Evolutionary conservation across 1,284 basidiomycete genomes (phyloP), one percentile per base, ranked within the genome.

Genomic region (Tilletia walkeri): DNA sequence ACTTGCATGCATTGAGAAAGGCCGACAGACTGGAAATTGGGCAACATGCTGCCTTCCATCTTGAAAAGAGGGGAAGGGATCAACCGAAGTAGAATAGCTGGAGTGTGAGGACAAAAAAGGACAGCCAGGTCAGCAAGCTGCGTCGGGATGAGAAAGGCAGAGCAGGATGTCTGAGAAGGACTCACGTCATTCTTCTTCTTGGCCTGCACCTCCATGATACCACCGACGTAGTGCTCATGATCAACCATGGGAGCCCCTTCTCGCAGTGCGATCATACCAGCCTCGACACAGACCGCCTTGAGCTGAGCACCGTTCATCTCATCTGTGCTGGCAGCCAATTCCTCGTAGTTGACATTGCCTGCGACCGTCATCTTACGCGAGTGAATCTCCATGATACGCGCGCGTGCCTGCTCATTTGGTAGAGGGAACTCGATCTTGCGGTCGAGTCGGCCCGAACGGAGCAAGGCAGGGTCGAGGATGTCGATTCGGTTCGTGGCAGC

Each of bases 401-500:
- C 90, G 36, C 90, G 87, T 0, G 90, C 90, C 59, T 89, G 88
- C 84, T 91, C 90, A 78, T 89, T 90, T 4, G 90, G 90, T 59
- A 92, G 85, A 0, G 90, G 90, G 86, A 92, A 92, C 81, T 92
- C 90, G 77, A 92, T 91, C 86, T 92, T 92, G 72, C 90, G 85
- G 82, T 92, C 90, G 67, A 92, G 85, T 77, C 90, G 88, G 67
- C 90, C 90, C 16, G 90, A 91, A 71, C 90, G 88, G 30, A 92
- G 87, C 10, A 92, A 85, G 0, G 90, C 90, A 2, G 90, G 90
- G 81, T 92, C 90, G 61, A 99, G 90, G 73, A 98, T 98, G 85
- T 99, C 95, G 80, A 99, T 99, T 84, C 95, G 89, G 86, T 99
- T 99, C 41, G 95, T 99, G 0, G 95, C 95, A 16, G 95, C 95